Percentiles rank a stretch among this genome's conserved stretches.
phyloP scores from a whole-genome alignment of 768 basidiomycete genomes.

The Amanita fuliginea region DNA sequence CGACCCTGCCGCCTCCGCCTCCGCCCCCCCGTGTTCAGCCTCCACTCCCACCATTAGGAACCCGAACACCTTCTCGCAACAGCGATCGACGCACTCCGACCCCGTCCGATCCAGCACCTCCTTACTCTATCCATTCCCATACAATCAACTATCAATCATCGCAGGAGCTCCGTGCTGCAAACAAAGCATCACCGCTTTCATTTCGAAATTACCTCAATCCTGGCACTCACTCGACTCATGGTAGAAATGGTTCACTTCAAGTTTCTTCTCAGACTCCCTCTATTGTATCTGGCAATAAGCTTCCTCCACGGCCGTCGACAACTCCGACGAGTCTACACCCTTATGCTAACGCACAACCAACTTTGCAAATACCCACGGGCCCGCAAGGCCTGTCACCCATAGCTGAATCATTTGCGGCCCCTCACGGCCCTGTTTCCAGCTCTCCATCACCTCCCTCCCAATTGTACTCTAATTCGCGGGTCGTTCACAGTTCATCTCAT shows the following conservation, averaged over 20 bases:
- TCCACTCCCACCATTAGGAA: constrained; percentile 36
- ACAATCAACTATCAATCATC: constrained; percentile 4
- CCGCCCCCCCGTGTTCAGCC: constrained; percentile 63
- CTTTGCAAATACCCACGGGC: constrained; percentile 22
- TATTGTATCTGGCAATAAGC: constrained; percentile 25
- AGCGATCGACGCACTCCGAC: constrained; percentile 45
- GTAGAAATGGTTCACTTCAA: constrained; percentile 42
- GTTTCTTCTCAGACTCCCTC: constrained; percentile 26
- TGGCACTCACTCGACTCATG: constrained; percentile 25
- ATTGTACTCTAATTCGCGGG: constrained; percentile 27
- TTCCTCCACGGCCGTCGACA: constrained; percentile 32
- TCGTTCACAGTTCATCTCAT: constrained; percentile 13
- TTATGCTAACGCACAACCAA: constrained; percentile 45
- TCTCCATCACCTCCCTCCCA: constrained; percentile 39
- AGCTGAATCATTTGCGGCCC: constrained; percentile 45
- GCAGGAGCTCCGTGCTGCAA: constrained; percentile 10
- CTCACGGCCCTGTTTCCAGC: constrained; percentile 19
- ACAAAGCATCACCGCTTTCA: constrained; percentile 30
- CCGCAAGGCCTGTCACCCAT: constrained; percentile 57
- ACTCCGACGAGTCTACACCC: constrained; percentile 38
- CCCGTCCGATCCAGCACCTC: constrained; percentile 34
- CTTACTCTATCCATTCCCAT: constrained; percentile 29
- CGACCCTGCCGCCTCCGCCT: constrained; percentile 54
- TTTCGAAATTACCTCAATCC: constrained; percentile 10
- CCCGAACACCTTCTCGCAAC: constrained; percentile 21